These are phyloP conservation scores for Aspergillus sclerotioniger DNA, from an alignment of 495 filamentous ascomycete species.

Conservation along the genomic window DNA sequence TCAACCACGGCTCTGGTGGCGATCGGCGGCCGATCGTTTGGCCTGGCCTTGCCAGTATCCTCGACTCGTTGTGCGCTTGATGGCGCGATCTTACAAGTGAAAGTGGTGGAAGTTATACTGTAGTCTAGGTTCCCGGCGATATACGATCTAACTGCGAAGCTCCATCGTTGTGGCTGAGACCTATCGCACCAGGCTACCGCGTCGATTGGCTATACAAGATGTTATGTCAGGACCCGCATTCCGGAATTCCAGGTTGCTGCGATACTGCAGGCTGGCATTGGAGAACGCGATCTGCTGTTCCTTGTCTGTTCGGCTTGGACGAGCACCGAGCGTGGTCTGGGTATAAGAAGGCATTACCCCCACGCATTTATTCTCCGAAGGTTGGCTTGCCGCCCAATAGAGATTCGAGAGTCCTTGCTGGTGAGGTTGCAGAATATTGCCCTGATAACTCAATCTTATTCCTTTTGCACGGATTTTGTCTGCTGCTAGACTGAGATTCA, in stretches of 20 bases:
- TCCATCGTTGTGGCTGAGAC: background rate
- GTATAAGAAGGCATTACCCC: background rate
- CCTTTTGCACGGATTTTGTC: background rate
- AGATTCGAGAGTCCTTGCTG: background rate
- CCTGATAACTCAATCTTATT: background rate
- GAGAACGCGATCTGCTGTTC: background rate
- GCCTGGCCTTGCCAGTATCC: background rate
- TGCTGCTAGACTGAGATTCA: too few species aligned
- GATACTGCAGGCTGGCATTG: slow-evolving; percentile 8
- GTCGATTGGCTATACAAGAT: background rate
- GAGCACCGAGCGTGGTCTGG: background rate
- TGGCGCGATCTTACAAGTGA: background rate
- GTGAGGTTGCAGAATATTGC: background rate
- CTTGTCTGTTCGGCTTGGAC: background rate
- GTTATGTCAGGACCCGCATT: slow-evolving; percentile 22
- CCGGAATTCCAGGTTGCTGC: slow-evolving; percentile 26
- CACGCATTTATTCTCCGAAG: slow-evolving; percentile 1
- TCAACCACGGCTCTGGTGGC: background rate
- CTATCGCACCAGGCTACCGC: background rate
- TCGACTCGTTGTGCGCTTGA: background rate
- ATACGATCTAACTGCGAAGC: background rate
- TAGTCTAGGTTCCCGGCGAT: too few species aligned
- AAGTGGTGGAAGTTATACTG: too few species aligned
- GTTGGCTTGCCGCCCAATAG: background rate
- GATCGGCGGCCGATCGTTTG: slow-evolving; percentile 15